phyloP scores from a whole-genome alignment of 2,329 filamentous ascomycete species.

The Myriosclerotinia duriaeana region DNA sequence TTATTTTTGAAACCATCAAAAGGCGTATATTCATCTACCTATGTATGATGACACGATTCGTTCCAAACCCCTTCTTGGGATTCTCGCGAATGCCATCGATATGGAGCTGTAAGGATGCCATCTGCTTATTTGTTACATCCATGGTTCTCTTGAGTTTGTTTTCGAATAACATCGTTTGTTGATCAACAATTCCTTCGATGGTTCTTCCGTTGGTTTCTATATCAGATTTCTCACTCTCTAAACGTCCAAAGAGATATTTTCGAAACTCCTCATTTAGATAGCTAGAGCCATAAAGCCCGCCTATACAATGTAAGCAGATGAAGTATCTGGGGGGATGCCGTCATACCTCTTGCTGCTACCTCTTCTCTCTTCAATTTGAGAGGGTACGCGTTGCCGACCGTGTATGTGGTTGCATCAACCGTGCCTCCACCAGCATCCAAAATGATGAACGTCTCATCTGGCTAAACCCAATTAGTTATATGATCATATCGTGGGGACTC shows the following conservation, averaged over 20 bases:
- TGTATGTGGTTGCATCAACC: conserved; percentile 37
- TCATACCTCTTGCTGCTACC: conserved; percentile 30
- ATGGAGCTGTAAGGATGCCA: neutral
- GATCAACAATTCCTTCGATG: conserved; percentile 24
- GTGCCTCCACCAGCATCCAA: conserved; percentile 37
- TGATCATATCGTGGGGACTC: neutral
- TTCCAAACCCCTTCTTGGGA: neutral
- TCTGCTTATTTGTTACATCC: conserved; percentile 1
- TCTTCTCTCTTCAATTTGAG: conserved; percentile 32
- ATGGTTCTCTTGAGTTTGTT: conserved; percentile 21
- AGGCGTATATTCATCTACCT: neutral
- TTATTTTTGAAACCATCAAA: neutral
- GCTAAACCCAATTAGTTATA: conserved; percentile 18
- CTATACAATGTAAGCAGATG: conserved; percentile 13
- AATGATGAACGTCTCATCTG: conserved; percentile 32
- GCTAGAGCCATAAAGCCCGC: conserved; percentile 26
- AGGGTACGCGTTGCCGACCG: conserved; percentile 29
- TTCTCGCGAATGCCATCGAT: neutral
- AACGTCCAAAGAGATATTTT: conserved; percentile 19
- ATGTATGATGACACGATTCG: neutral
- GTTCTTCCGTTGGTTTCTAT: conserved; percentile 24
- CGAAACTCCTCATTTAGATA: conserved; percentile 28
- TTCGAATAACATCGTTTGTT: conserved; percentile 25
- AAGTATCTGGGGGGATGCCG: neutral
- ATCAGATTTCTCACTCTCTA: conserved; percentile 22